Evolutionary conservation across 345 rosid genomes (phyloP).

Genomic region (Aquilaria malaccensis): DNA sequence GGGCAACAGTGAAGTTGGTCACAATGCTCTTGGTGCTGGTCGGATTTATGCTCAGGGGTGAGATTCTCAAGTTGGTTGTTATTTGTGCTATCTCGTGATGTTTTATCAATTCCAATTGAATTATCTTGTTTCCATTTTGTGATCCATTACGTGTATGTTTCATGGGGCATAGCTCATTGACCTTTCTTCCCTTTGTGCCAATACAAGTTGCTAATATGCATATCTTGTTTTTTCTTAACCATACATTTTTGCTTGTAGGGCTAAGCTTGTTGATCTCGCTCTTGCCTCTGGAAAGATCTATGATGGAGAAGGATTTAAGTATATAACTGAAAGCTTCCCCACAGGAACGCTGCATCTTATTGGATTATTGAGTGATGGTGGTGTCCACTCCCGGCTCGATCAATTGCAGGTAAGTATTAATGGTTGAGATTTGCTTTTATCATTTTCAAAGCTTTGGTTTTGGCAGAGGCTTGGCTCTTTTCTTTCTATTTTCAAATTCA

Average conservation of each 20-base stretch:
- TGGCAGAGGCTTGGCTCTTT: neutral
- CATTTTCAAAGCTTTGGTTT: neutral
- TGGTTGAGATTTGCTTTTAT: neutral
- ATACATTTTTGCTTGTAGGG: conserved; percentile 36
- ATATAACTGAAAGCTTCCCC: conserved; percentile 50
- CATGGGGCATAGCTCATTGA: neutral
- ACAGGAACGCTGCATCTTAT: conserved; percentile 72
- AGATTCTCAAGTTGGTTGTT: neutral
- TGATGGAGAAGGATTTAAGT: conserved; percentile 80
- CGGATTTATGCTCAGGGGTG: conserved; percentile 93
- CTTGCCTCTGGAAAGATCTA: conserved; percentile 88
- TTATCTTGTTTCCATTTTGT: neutral
- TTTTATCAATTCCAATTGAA: neutral
- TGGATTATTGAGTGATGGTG: conserved; percentile 93
- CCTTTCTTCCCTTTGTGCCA: neutral
- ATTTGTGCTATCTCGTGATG: neutral
- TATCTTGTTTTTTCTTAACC: neutral
- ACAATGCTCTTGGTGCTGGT: conserved; percentile 98
- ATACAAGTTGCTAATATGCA: too few species aligned
- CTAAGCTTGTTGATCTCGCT: conserved; percentile 89
- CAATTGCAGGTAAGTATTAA: conserved; percentile 55
- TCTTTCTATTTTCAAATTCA: neutral
- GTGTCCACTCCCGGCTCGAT: conserved; percentile 94
- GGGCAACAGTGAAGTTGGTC: conserved; percentile 99
- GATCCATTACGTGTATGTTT: neutral